A percentile compares a stretch with the other conserved stretches of the same genome.
Evolutionary conservation across 805 yeast genomes (phyloP).

Genomic region (Cyberlindnera misumaiensis): DNA sequence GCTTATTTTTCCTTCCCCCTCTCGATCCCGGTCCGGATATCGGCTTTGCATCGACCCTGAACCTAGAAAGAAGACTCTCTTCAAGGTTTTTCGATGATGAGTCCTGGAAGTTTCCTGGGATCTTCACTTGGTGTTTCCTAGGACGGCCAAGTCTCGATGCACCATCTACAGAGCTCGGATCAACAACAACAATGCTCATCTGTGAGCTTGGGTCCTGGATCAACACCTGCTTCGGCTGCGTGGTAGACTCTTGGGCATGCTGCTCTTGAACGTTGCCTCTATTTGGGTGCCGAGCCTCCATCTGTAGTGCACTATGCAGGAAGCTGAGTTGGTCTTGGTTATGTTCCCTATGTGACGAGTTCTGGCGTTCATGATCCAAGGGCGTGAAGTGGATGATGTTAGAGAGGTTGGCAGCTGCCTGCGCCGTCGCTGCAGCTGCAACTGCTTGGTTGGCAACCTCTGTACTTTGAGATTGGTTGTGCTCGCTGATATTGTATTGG

Average conservation of each 20-base stretch:
- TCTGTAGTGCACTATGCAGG: slow-evolving; percentile 9
- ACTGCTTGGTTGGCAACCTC: neutral
- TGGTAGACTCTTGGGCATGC: neutral
- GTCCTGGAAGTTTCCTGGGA: slow-evolving; percentile 1
- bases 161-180: slow-evolving; percentile 21
- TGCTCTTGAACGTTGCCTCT: neutral
- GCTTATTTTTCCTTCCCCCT: slow-evolving; percentile 16
- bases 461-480: neutral
- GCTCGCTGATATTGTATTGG: slow-evolving; percentile 6
- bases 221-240: slow-evolving; percentile 19
- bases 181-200: slow-evolving; percentile 23
- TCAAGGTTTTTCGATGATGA: slow-evolving; percentile 16
- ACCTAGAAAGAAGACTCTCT: slow-evolving; percentile 19
- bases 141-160: slow-evolving; percentile 23
- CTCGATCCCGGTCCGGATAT: slow-evolving; percentile 24
- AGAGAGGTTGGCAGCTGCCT: slow-evolving; percentile 21
- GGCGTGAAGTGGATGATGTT: slow-evolving; percentile 20
- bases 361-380: slow-evolving; percentile 5
- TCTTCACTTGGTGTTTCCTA: slow-evolving; percentile 6
- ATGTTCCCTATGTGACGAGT: slow-evolving; percentile 1
- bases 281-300: neutral
- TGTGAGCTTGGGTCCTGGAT: slow-evolving; percentile 17
- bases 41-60: slow-evolving; percentile 22
- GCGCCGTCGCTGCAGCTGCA: slow-evolving; percentile 11
- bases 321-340: slow-evolving; percentile 9